A percentile compares a stretch with the other conserved stretches of the same genome.
These are phyloP conservation scores for Sesbania bispinosa DNA, from an alignment of 306 rosid genomes.

Conservation along the genomic window DNA sequence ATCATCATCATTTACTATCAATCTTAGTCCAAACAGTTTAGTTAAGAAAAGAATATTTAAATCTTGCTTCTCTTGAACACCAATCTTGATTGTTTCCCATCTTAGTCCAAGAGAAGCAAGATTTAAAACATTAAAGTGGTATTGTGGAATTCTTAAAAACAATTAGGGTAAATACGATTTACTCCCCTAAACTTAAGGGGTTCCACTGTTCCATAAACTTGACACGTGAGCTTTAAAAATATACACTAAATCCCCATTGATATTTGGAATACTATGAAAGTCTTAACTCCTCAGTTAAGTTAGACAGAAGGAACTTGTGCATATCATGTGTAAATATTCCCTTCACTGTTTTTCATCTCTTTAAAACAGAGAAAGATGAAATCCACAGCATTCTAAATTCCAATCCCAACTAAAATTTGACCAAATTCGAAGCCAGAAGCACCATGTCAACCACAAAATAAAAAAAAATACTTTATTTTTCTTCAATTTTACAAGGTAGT, in stretches of 20 bases:
- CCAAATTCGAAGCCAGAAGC: background rate
- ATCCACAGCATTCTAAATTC: background rate
- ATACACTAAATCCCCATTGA: background rate
- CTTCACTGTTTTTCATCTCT: background rate
- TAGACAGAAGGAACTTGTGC: background rate
- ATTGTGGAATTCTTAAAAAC: background rate
- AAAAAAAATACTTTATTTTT: background rate
- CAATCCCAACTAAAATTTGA: background rate
- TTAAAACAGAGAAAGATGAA: background rate
- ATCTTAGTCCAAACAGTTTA: background rate
- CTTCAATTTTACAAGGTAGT: background rate
- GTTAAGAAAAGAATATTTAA: background rate
- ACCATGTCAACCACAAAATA: background rate
- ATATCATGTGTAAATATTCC: background rate
- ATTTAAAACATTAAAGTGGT: slow-evolving; percentile 4
- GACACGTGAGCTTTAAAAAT: background rate
- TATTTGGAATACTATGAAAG: background rate
- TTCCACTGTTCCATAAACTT: background rate
- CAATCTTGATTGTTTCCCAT: no score
- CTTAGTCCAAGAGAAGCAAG: background rate
- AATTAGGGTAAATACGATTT: background rate
- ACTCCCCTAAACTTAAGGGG: background rate
- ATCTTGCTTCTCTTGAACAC: no score
- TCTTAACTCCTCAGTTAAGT: background rate
- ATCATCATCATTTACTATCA: background rate